phyloP scores from a whole-genome alignment of 2,329 filamentous ascomycete species.

The Exophiala oligosperma region DNA sequence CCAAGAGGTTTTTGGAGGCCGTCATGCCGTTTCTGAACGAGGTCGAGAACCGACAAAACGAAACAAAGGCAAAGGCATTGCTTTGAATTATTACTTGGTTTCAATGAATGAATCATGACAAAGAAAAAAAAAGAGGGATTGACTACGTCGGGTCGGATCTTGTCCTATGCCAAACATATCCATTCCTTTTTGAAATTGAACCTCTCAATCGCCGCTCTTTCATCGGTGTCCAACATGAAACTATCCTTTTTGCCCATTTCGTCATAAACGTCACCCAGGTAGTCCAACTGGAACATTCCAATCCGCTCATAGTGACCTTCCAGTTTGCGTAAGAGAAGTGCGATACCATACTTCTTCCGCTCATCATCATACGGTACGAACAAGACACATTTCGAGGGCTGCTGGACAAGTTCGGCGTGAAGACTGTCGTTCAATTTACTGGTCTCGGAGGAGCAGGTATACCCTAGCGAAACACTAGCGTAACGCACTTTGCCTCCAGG shows the following conservation, averaged over 20 bases:
- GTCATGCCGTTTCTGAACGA: constrained; percentile 16
- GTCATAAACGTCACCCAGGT: background rate
- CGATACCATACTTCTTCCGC: background rate
- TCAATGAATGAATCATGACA: too few relatives aligned
- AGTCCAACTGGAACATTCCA: background rate
- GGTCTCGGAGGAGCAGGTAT: background rate
- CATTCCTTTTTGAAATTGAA: background rate
- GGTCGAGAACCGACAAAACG: background rate
- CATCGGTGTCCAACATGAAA: background rate
- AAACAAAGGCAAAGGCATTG: background rate
- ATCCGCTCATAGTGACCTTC: background rate
- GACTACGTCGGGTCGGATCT: too few relatives aligned
- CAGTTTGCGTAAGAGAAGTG: background rate
- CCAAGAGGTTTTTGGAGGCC: constrained; percentile 14
- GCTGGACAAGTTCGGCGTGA: background rate
- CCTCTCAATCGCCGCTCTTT: background rate
- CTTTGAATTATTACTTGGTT: background rate
- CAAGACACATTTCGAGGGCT: background rate
- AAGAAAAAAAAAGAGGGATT: too few relatives aligned
- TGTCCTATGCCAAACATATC: background rate
- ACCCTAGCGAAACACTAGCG: background rate
- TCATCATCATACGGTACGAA: background rate
- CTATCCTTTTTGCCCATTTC: background rate
- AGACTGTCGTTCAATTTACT: background rate
- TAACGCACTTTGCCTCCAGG: background rate